Percentiles rank a stretch among this genome's conserved stretches.
These are phyloP conservation scores for Terana coerulea DNA, from an alignment of 768 basidiomycete species.

Conservation along the genomic window DNA sequence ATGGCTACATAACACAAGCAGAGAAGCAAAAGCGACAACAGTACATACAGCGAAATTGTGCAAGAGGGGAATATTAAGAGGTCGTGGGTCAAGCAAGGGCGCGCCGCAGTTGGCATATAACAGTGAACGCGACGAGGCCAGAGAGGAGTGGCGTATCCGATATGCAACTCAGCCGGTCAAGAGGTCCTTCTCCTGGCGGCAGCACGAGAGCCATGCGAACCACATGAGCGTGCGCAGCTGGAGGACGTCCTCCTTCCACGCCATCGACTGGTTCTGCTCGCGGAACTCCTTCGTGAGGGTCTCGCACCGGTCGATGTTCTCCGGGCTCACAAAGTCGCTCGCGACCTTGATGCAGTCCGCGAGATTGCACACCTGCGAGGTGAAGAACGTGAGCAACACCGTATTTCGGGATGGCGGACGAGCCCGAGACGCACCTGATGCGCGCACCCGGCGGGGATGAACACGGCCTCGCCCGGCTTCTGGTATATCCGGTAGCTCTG, in stretches of 20 bases:
- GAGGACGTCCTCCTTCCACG: constrained; percentile 93
- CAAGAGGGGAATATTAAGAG: too few relatives aligned
- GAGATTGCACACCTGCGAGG: constrained; percentile 75
- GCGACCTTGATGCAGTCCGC: constrained; percentile 97
- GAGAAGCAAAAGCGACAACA: not conserved
- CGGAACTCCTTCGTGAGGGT: constrained; percentile 85
- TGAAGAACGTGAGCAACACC: not conserved
- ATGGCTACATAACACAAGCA: too few relatives aligned
- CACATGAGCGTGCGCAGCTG: constrained; percentile 92
- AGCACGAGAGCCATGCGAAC: constrained; percentile 84
- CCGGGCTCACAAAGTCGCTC: constrained; percentile 90
- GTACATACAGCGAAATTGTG: not conserved
- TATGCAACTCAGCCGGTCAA: not conserved
- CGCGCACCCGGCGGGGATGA: constrained; percentile 92
- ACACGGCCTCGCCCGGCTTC: constrained; percentile 87
- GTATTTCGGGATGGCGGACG: not conserved
- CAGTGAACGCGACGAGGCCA: not conserved
- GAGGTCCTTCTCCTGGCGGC: constrained; percentile 39
- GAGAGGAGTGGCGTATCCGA: not conserved
- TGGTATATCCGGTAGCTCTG: constrained; percentile 85
- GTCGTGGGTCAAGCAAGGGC: not conserved
- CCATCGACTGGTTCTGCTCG: constrained; percentile 80
- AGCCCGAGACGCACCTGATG: constrained; percentile 61
- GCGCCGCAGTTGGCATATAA: not conserved
- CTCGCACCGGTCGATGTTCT: constrained; percentile 87